Conservation (phyloP, 345 rosid species). For the Corchorus capsularis region DNA sequence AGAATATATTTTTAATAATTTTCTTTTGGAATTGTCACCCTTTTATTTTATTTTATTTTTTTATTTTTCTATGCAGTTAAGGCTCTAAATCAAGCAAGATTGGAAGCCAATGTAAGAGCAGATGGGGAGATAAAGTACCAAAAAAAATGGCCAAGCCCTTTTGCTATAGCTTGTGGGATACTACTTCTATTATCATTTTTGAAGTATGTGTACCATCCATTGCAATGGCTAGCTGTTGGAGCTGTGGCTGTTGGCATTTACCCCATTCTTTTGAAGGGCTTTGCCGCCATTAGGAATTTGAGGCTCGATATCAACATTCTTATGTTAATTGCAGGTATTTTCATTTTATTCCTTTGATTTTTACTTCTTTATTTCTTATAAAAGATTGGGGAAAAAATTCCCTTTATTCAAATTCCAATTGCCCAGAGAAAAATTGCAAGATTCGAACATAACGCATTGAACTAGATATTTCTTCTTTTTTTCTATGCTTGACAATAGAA, state of each 20-base stretch:
- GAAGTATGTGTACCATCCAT: constrained; percentile 59
- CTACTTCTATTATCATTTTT: constrained; percentile 58
- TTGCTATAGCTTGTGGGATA: constrained; percentile 58
- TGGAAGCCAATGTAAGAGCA: constrained; percentile 76
- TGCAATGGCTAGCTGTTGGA: constrained; percentile 71
- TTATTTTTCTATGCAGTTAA: constrained; percentile 44
- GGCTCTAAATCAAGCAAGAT: constrained; percentile 76
- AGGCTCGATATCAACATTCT: constrained; percentile 75
- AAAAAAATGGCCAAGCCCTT: constrained; percentile 91
- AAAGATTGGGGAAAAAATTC: no score
- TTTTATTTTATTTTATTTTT: no score
- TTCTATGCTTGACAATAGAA: no score
- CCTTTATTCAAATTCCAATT: no score
- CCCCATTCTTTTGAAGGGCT: constrained; percentile 56
- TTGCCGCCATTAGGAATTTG: constrained; percentile 45
- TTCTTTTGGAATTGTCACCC: no score
- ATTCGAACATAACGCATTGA: no score
- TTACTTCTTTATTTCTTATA: no score
- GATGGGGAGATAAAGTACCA: constrained; percentile 51
- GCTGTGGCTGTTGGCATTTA: constrained; percentile 65
- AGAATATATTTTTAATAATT: no score
- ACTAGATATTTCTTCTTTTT: no score
- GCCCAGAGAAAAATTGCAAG: no score
- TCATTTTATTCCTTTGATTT: background rate
- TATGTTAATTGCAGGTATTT: constrained; percentile 71